Conservation (phyloP, 2,329 filamentous ascomycete species). For the Fusarium sp. region DNA sequence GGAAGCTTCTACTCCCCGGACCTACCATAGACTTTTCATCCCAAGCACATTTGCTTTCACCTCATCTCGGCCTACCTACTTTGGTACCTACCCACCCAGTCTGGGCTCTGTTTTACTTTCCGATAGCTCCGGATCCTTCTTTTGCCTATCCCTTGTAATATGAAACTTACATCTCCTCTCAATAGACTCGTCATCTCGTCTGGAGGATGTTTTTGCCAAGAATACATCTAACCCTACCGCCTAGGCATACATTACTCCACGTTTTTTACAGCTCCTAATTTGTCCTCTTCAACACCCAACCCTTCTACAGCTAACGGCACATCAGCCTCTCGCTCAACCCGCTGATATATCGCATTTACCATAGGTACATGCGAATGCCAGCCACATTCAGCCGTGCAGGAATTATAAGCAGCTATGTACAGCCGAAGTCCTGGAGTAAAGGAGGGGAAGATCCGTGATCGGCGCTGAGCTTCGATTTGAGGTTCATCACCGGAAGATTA, state of each 20-base stretch:
- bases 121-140: conserved; percentile 29
- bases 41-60: background rate
- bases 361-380: conserved; percentile 31
- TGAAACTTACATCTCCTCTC: conserved; percentile 1
- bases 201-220: conserved; percentile 23
- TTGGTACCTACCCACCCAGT: background rate
- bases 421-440: conserved; percentile 3
- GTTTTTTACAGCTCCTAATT: conserved; percentile 30
- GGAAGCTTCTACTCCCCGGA: background rate
- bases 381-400: conserved; percentile 21
- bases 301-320: conserved; percentile 24
- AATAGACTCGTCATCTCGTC: conserved; percentile 18
- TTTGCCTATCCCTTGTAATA: background rate
- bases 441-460: background rate
- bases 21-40: background rate
- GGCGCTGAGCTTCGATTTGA: conserved; percentile 7
- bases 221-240: conserved; percentile 36
- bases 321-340: conserved; percentile 22
- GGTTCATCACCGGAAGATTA: background rate
- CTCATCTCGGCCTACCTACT: background rate
- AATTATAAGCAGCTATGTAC: background rate
- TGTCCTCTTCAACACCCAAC: conserved; percentile 7
- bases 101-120: conserved; percentile 13
- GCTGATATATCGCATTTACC: conserved; percentile 28
- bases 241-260: conserved; percentile 21